Base-by-base conservation (phyloP, 352 stramenopile genomes). In the Globisporangium apiculatum region DNA sequence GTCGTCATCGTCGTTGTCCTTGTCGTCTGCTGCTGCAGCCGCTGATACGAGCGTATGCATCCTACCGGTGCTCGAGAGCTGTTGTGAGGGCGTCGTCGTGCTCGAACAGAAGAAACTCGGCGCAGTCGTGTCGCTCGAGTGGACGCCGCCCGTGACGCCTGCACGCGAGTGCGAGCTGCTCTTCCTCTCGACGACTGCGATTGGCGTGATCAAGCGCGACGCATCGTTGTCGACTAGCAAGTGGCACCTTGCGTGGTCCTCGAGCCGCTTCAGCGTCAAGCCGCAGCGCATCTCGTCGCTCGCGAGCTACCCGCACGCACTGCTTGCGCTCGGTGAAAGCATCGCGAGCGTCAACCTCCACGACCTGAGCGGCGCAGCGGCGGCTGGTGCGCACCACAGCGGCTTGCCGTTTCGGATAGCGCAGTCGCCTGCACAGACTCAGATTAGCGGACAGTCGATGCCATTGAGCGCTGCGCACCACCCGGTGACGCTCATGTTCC, bases 401-500 rank as follows among this genome's bases (percentile, higher is more conserved):
- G 58, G 58, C 0, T 49, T 64, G 12, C 58, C 58, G 3, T 64
- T 69, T 42, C 56, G 41, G 14, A 54, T 63, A 14, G 58, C 62
- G 7, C 51, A 31, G 40, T 47, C 42, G 3, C 42, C 12, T 7
- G 42, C 5, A 7, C 42, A 31, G 24, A 31, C 24, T 31, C 24
- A 31, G 24, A 31, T 31, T 31, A 3, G 24, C 24, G 24, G 24
- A 31, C 24, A 31, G 24, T 31, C 24, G 24, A 31, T 31, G 24
- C 24, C 24, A 3, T 31, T 31, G 24, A 31, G 81, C 42, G 62
- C 71, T 57, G 71, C 64, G 14, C 58, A 83, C 7, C 81, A 93
- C 11, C 86, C 86, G 1, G 66, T 89, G 48, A 79, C 68, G 12
- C 36, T 95, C 36, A 66, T 91, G 48, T 91, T 87, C 54, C 66